Evolutionary conservation across 257 asterid species (phyloP).

Genomic region (Marsdenia floribunda): DNA sequence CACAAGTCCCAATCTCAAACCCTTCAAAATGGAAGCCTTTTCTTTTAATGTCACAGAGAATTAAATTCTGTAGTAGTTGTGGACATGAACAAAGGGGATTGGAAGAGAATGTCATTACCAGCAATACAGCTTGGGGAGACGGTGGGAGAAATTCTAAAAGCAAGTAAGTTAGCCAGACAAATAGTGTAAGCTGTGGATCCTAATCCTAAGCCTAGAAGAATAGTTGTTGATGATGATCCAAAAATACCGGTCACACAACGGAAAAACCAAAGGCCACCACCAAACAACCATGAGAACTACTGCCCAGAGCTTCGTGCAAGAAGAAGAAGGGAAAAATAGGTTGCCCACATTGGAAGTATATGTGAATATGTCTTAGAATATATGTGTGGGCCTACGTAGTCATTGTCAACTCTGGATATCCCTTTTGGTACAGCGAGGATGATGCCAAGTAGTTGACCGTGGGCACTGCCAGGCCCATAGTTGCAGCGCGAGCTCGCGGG

Average conservation of each 20-base stretch:
- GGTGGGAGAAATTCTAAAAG: slow-evolving; percentile 66
- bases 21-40: not conserved
- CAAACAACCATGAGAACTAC: slow-evolving; percentile 19
- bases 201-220: slow-evolving; percentile 24
- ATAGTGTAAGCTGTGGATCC: slow-evolving; percentile 47
- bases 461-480: no score
- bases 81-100: slow-evolving; percentile 37
- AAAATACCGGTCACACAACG: slow-evolving; percentile 56
- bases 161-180: slow-evolving; percentile 62
- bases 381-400: no score
- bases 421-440: no score
- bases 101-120: slow-evolving; percentile 79
- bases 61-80: no score
- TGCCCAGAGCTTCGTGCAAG: slow-evolving; percentile 40
- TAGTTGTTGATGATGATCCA: slow-evolving; percentile 45
- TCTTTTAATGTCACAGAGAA: no score
- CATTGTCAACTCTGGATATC: no score
- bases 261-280: slow-evolving; percentile 27
- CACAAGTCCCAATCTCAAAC: not conserved
- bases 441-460: no score
- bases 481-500: no score
- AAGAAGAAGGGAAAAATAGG: slow-evolving; percentile 66
- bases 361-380: no score
- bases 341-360: no score
- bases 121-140: slow-evolving; percentile 93